Evolutionary conservation across 768 basidiomycete genomes (phyloP), one percentile per base, ranked within the genome.

Genomic region (Rhizopogon roseolus): DNA sequence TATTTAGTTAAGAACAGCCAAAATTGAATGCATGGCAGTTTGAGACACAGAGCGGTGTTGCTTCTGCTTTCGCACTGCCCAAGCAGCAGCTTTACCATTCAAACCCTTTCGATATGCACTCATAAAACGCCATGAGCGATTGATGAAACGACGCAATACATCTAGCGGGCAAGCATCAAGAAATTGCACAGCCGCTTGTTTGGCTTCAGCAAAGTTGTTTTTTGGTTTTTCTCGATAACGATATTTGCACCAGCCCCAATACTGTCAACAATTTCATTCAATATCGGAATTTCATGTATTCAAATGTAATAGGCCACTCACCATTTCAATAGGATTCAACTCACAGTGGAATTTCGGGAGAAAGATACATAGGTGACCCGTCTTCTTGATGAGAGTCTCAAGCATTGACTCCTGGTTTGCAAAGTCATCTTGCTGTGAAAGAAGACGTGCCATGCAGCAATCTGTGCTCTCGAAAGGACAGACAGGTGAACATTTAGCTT

Each of bases 301-400:
- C 34, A 50, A 39, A 22, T 49, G 48, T 38, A 34, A 50, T 11
- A 41, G 45, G 38, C 16, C 55, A 42, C 69, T 53, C 53, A 68
- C 70, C 70, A 76, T 73, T 61, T 78, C 75, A 62, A 79, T 79
- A 14, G 72, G 71, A 60, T 78, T 78, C 4, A 77, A 64, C 60
- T 79, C 71, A 60, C 74, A 76, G 48, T 78, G 73, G 59, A 75
- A 77, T 59, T 77, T 78, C 1, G 71, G 73, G 3, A 73, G 58
- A 57, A 78, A 76, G 32, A 76, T 66, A 51, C 67, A 71, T 32
- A 64, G 48, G 60, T 76, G 73, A 6, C 75, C 70, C 5, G 62
- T 54, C 14, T 52, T 55, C 41, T 56, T 57, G 54, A 73, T 72
- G 11, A 63, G 37, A 9, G 54, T 63, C 57, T 75, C 66, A 11